Evolutionary conservation across 345 rosid genomes (phyloP).

Genomic region (Acer saccharum): DNA sequence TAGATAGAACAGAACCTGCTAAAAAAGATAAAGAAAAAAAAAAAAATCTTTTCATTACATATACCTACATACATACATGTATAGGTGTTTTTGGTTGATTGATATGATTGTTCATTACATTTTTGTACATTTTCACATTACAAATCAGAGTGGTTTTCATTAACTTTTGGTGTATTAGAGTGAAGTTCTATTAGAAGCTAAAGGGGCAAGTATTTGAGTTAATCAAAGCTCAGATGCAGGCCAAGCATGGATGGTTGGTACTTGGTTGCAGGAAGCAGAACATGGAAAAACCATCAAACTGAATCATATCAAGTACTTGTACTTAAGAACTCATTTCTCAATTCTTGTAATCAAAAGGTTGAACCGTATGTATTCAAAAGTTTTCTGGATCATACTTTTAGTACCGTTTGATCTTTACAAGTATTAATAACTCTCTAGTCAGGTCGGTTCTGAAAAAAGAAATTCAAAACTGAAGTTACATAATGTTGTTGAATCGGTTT

Average conservation of each 20-base stretch:
- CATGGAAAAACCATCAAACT: not conserved
- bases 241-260: constrained; percentile 21
- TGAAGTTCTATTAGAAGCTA: not conserved
- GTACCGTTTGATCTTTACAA: too few species aligned
- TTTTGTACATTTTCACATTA: not conserved
- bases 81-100: not conserved
- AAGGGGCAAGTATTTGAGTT: constrained; percentile 9
- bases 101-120: not conserved
- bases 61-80: not conserved
- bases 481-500: too few species aligned
- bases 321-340: not conserved
- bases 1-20: not conserved
- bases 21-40: not conserved
- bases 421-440: too few species aligned
- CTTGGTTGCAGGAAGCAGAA: constrained; percentile 10
- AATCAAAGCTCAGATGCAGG: not conserved
- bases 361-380: too few species aligned
- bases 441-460: too few species aligned
- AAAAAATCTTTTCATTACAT: not conserved
- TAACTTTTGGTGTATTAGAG: not conserved
- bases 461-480: too few species aligned
- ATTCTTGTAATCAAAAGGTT: too few species aligned
- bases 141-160: constrained; percentile 8
- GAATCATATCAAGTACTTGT: not conserved
- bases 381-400: too few species aligned